Conservation (phyloP, 208 protist species). For the Trypanosoma melophagium region DNA sequence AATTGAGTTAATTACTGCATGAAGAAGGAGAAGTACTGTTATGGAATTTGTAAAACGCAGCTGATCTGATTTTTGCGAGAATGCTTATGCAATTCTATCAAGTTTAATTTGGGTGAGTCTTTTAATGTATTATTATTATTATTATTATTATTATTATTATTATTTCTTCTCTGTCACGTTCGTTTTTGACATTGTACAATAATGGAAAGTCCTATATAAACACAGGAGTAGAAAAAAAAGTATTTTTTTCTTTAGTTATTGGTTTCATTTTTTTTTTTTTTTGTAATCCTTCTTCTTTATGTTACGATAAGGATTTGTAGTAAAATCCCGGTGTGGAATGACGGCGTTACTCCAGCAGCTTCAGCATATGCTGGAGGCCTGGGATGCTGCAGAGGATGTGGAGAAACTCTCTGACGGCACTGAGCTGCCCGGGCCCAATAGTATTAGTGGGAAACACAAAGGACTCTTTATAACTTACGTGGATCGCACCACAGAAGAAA, state of each 20-base stretch:
- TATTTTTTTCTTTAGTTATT: not conserved
- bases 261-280: constrained; percentile 2
- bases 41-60: no score
- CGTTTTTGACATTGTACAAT: not conserved
- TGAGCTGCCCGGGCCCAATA: not conserved
- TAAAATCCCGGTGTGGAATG: constrained; percentile 8
- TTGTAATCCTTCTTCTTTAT: constrained; percentile 12
- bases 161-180: no score
- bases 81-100: no score
- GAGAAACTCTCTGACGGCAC: not conserved
- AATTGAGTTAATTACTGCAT: not conserved
- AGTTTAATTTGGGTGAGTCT: no score
- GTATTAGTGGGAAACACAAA: constrained; percentile 5
- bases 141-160: no score
- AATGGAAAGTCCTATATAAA: not conserved
- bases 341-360: constrained; percentile 45
- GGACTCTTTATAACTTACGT: constrained; percentile 15
- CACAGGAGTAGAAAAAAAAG: not conserved
- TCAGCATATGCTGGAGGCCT: constrained; percentile 53
- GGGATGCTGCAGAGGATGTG: constrained; percentile 31
- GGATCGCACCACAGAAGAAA: not conserved
- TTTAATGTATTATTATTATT: no score
- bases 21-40: no score
- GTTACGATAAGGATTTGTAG: not conserved
- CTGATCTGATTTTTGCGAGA: no score